phyloP scores from a whole-genome alignment of 139 green algal species.

The Chlamydomonas sp. region DNA sequence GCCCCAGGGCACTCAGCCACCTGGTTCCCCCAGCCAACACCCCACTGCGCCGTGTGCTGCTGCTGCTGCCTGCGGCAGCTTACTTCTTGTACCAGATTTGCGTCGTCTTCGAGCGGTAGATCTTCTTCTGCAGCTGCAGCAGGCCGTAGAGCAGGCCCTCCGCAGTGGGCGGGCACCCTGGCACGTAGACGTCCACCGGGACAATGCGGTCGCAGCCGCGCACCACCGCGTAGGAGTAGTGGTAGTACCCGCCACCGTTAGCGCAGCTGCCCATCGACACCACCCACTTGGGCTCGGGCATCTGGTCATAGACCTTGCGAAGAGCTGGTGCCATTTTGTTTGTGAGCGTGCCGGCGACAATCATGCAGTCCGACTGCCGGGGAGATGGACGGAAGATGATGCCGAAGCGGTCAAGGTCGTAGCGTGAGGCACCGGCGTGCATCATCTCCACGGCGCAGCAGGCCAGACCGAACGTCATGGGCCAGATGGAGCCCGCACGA shows the following conservation, averaged over 20 bases:
- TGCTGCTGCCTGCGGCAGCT: neutral
- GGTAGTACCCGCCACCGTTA: slow-evolving; percentile 98
- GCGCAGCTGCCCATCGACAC: slow-evolving; percentile 97
- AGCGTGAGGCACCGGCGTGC: slow-evolving; percentile 66
- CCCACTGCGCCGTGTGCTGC: neutral
- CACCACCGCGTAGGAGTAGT: slow-evolving; percentile 97
- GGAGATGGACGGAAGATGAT: slow-evolving; percentile 97
- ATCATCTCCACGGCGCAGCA: slow-evolving; percentile 99
- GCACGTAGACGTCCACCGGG: slow-evolving; percentile 97
- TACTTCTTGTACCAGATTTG: slow-evolving; percentile 48
- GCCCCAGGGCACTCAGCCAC: too few species aligned
- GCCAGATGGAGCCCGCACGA: slow-evolving; percentile 91
- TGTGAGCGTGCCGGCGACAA: slow-evolving; percentile 96
- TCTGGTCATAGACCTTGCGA: slow-evolving; percentile 97
- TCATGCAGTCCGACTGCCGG: slow-evolving; percentile 96
- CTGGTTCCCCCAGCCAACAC: too few species aligned
- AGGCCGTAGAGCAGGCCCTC: slow-evolving; percentile 96
- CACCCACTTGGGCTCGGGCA: slow-evolving; percentile 97
- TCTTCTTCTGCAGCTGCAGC: slow-evolving; percentile 73
- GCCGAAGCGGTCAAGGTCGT: slow-evolving; percentile 85
- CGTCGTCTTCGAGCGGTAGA: slow-evolving; percentile 49
- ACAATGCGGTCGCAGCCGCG: slow-evolving; percentile 96
- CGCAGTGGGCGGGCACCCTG: slow-evolving; percentile 95
- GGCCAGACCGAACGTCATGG: slow-evolving; percentile 97
- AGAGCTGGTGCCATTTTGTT: slow-evolving; percentile 99